These are phyloP conservation scores for Hirsutella thompsonii DNA, from an alignment of 2,329 filamentous ascomycete species.

Conservation along the genomic window DNA sequence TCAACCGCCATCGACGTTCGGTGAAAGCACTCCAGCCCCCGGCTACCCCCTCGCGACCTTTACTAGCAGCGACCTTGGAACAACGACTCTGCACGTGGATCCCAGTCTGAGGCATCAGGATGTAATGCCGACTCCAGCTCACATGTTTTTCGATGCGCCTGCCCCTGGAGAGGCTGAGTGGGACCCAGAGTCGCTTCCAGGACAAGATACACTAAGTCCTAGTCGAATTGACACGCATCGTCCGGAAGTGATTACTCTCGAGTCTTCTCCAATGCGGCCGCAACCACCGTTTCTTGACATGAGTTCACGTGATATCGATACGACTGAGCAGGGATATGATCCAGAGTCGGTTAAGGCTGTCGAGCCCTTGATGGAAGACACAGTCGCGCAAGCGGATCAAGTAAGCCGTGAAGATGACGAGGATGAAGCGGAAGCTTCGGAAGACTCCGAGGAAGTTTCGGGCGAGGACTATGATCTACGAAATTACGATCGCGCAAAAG, in stretches of 20 bases:
- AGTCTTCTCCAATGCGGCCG: constrained; percentile 1
- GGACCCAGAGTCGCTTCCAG: not conserved
- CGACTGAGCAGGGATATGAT: not conserved
- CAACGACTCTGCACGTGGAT: constrained; percentile 5
- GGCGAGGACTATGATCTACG: constrained; percentile 21
- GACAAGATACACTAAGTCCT: not conserved
- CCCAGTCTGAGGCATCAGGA: constrained; percentile 5
- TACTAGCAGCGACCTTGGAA: not conserved
- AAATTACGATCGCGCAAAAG: constrained; percentile 17
- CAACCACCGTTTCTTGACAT: not conserved
- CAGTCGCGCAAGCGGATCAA: no score
- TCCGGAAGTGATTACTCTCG: not conserved
- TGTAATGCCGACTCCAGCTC: not conserved
- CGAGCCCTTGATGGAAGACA: no score
- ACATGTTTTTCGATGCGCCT: not conserved
- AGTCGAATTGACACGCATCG: not conserved
- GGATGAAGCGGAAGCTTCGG: constrained; percentile 11
- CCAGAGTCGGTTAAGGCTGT: no score
- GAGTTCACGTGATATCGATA: not conserved
- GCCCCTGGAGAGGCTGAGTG: not conserved
- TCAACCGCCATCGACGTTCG: not conserved
- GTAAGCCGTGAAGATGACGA: constrained; percentile 2
- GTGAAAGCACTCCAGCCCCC: not conserved
- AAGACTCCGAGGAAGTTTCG: constrained; percentile 14
- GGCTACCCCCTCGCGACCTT: constrained; percentile 1